Conservation (phyloP, 768 basidiomycete species). For the Podaxis sp. region DNA sequence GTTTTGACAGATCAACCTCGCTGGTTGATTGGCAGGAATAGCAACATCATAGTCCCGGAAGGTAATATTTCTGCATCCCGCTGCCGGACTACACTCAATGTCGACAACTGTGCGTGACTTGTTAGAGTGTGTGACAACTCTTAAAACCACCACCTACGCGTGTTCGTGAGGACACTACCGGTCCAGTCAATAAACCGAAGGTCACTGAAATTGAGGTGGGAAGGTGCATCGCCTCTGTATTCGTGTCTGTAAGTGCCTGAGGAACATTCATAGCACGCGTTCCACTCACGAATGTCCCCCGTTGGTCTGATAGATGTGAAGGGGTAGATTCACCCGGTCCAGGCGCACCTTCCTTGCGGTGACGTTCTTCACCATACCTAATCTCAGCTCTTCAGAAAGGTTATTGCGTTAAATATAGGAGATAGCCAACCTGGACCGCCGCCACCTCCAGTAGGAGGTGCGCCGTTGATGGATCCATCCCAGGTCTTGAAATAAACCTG, state of each 20-base stretch:
- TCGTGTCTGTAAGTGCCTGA: constrained; percentile 27
- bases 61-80: constrained; percentile 41
- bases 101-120: constrained; percentile 40
- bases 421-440: constrained; percentile 43
- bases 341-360: constrained; percentile 41
- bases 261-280: neutral
- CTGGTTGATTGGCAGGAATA: constrained; percentile 33
- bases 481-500: constrained; percentile 61
- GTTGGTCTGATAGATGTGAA: constrained; percentile 14
- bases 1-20: constrained; percentile 48
- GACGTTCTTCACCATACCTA: constrained; percentile 49
- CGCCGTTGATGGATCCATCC: constrained; percentile 50
- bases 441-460: constrained; percentile 57
- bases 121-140: neutral
- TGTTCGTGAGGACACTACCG: constrained; percentile 45
- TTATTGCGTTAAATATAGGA: neutral
- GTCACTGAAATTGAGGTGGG: constrained; percentile 45
- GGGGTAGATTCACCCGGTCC: constrained; percentile 37
- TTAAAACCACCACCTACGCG: constrained; percentile 16
- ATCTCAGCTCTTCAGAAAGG: constrained; percentile 5
- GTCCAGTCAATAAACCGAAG: constrained; percentile 48
- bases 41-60: constrained; percentile 42
- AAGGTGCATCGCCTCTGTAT: constrained; percentile 37
- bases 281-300: constrained; percentile 14
- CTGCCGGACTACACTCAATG: constrained; percentile 50